These are phyloP conservation scores for Mrakiaceae sp. DNA, from an alignment of 1,284 basidiomycete species.

Conservation along the genomic window DNA sequence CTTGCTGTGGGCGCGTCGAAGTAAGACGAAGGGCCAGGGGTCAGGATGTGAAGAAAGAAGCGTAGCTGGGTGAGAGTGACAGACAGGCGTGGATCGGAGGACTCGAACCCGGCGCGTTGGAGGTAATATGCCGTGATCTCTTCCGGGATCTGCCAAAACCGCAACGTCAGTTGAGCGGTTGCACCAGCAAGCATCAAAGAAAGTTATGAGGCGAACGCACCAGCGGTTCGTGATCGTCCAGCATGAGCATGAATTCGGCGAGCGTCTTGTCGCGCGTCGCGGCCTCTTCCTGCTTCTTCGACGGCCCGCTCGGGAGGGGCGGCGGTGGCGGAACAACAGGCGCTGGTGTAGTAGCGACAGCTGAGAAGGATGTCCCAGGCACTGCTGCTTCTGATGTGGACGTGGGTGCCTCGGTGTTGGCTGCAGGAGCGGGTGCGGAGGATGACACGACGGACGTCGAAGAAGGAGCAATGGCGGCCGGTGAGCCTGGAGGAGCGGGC, in stretches of 20 bases:
- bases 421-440: too few relatives aligned
- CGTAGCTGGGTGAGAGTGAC: slow-evolving; percentile 26
- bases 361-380: too few relatives aligned
- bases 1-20: slow-evolving; percentile 47
- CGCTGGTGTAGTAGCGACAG: too few relatives aligned
- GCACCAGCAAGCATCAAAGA: neutral
- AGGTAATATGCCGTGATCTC: slow-evolving; percentile 98
- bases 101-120: slow-evolving; percentile 91
- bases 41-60: slow-evolving; percentile 8
- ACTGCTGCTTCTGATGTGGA: too few relatives aligned
- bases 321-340: too few relatives aligned
- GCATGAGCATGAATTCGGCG: slow-evolving; percentile 87
- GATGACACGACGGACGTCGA: too few relatives aligned
- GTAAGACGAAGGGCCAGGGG: slow-evolving; percentile 1
- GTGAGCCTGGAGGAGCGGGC: too few relatives aligned
- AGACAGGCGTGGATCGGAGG: slow-evolving; percentile 81
- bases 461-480: too few relatives aligned
- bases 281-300: slow-evolving; percentile 52
- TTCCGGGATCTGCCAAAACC: slow-evolving; percentile 70
- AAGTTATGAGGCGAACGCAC: slow-evolving; percentile 40
- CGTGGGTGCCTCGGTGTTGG: too few relatives aligned
- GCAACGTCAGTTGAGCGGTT: neutral
- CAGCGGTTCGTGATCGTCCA: slow-evolving; percentile 93
- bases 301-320: neutral
- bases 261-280: slow-evolving; percentile 78